Base-by-base conservation (phyloP, 805 yeast species). In the Nakazawaea holstii region DNA sequence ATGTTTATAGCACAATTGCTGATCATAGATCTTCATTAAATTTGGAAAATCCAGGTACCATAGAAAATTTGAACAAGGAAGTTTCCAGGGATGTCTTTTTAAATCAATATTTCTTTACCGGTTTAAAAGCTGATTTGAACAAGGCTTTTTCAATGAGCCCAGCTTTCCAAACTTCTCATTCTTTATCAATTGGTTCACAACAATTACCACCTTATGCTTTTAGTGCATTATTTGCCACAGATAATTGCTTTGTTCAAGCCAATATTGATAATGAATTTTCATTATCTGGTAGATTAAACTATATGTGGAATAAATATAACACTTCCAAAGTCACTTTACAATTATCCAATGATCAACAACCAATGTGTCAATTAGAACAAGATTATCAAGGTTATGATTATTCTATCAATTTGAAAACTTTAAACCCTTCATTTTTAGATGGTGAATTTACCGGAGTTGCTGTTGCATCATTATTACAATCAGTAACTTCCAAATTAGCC, bases 341-440 rank as follows among this genome's bases (percentile, higher is more conserved):
- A 74, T 73, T 90, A 56, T 87, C 95, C 57, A 74, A 82, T 53
- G 87, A 84, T 55, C 97, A 91, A 72, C 97, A 94, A 55, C 74
- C 94, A 49, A 89, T 92, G 95, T 77, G 87, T 53, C 98, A 94
- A 73, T 74, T 92, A 58, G 99, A 94, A 76, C 97, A 94, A 67
- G 99, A 94, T 68, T 84, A 80, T 72, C 92, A 86, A 69, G 97
- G 92, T 52, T 68, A 77, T 48, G 99, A 94, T 66, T 90, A 81
- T 65, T 84, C 96, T 43, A 67, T 91, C 64, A 91, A 91, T 75
- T 73, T 94, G 64, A 95, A 94, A 74, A 76, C 95, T 48, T 77
- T 91, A 65, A 94, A 94, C 73, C 98, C 99, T 52, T 81, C 87
- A 39, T 65, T 86, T 56, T 66, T 86, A 45, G 80, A 82, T 49